Base-by-base conservation (phyloP, 177 flowering plant genomes). In the Vitis hybrid region DNA sequence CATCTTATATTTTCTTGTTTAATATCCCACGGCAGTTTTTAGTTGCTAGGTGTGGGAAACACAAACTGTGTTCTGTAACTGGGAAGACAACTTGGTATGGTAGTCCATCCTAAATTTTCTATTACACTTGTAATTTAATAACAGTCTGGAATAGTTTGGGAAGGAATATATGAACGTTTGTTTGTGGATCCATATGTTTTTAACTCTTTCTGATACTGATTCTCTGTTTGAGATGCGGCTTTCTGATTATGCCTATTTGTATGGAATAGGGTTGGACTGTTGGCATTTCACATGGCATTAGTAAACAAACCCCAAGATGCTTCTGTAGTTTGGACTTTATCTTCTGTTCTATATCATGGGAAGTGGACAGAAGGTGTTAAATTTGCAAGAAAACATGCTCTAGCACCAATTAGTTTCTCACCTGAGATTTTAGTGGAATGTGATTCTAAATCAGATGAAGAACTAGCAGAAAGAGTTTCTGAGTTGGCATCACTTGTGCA, bases 281-380 rank as follows among this genome's bases (percentile, higher is more conserved):
- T 95, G 79, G 86, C 90, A 22, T 93, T 95, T 87, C 99, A 95
- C 81, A 62, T 82, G 63, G 90, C 98, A 70, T 78, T 95, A 72
- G 84, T 86, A 50, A 73, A 60, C 60, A 75, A 90, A 29, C 94
- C 98, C 70, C 97, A 90, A 76, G 82, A 88, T 68, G 85, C 90
- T 77, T 73, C 82, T 73, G 93, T 87, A 20, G 70, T 92, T 68
- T 82, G 87, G 86, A 76, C 88, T 49, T 87, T 95, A 63, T 84
- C 88, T 64, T 86, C 89, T 66, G 67, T 82, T 70, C 78, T 95
- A 65, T 89, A 87, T 77, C 77, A 81, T 77, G 90, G 93, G 16
- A 76, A 75, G 3, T 88, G 97, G 98, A 64, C 65, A 45, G 80
- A 86, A 81, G 91, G 92, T 51, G 74, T 91, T 53, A 70, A 77